These are phyloP conservation scores for Citrus trifoliata DNA, from an alignment of 345 rosid genomes.

Conservation along the genomic window DNA sequence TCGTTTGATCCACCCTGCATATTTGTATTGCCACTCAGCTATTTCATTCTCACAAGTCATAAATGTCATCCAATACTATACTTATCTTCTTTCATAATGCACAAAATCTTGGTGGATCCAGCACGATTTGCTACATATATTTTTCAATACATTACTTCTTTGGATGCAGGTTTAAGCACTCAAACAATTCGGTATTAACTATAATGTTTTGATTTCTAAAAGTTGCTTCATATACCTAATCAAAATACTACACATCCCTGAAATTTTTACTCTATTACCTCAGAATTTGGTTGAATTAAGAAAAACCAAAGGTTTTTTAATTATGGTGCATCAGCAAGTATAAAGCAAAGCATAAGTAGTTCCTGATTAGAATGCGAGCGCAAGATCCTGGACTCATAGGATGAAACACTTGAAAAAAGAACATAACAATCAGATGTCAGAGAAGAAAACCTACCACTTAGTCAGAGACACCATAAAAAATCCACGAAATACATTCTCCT, in stretches of 20 bases:
- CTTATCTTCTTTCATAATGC: background rate
- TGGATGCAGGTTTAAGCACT: background rate
- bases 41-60: background rate
- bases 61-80: background rate
- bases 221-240: background rate
- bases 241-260: background rate
- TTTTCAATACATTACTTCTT: background rate
- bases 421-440: background rate
- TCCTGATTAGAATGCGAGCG: background rate
- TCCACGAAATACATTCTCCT: conserved; percentile 94
- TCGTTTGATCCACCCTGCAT: background rate
- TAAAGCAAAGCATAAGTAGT: background rate
- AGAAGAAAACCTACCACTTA: conserved; percentile 57
- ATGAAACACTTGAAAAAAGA: conserved; percentile 1
- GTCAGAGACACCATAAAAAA: conserved; percentile 91
- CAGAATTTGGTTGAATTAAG: background rate
- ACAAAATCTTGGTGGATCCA: background rate
- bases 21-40: background rate
- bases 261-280: background rate
- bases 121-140: background rate
- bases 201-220: background rate
- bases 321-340: background rate
- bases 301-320: background rate
- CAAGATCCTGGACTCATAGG: background rate
- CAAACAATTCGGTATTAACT: background rate